These are phyloP conservation scores for Chrysanthemum makinoi DNA, from an alignment of 129 eudicot species.

Conservation along the genomic window DNA sequence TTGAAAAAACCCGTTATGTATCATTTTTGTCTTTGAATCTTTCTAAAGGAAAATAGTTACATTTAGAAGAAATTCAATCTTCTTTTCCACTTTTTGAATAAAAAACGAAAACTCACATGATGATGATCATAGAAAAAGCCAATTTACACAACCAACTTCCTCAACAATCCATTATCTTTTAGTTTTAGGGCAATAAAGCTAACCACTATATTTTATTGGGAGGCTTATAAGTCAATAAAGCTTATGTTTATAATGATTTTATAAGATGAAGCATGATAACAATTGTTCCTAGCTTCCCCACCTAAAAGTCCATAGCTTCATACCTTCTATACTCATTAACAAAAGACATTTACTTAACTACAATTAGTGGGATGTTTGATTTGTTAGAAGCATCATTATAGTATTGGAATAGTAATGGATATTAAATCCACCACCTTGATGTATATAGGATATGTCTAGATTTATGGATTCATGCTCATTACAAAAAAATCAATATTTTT, in stretches of 20 bases:
- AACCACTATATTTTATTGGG: conserved; percentile 25
- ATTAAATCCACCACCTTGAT: no score
- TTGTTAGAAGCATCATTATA: no score
- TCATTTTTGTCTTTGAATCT: conserved; percentile 26
- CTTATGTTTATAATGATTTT: conserved; percentile 32
- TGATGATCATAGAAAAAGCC: conserved; percentile 38
- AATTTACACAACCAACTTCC: conserved; percentile 36
- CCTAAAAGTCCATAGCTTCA: conserved; percentile 33
- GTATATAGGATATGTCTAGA: no score
- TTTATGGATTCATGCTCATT: no score
- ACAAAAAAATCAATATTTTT: no score
- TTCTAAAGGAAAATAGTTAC: conserved; percentile 15
- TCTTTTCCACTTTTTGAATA: conserved; percentile 27
- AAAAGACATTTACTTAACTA: conserved; percentile 18
- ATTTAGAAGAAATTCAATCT: conserved; percentile 10
- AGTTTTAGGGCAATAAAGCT: conserved; percentile 19
- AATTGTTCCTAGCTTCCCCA: conserved; percentile 32
- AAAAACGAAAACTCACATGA: conserved; percentile 36
- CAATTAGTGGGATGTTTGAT: background rate
- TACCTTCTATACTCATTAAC: conserved; percentile 38
- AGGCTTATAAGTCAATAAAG: conserved; percentile 37
- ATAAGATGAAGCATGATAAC: conserved; percentile 33
- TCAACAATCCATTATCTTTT: conserved; percentile 25
- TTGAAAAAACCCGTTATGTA: background rate
- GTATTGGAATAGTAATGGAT: no score